Evolutionary conservation across 768 basidiomycete genomes (phyloP).

Genomic region (Hericium coralloides): DNA sequence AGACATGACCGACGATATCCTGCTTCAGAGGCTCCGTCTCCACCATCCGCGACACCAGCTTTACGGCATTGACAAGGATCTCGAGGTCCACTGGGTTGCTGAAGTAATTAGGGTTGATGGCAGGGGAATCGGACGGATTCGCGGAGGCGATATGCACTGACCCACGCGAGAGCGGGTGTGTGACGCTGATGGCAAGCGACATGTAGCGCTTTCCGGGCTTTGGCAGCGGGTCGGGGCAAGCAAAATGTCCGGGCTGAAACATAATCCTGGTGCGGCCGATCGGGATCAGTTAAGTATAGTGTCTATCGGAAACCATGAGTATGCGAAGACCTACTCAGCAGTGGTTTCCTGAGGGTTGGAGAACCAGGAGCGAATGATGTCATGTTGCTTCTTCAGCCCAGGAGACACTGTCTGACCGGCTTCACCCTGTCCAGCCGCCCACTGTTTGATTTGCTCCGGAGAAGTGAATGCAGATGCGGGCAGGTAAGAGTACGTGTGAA

Average conservation of each 20-base stretch:
- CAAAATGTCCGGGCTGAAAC: slow-evolving; percentile 21
- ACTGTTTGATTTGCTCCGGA: not conserved
- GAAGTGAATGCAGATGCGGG: not conserved
- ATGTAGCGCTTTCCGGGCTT: slow-evolving; percentile 25
- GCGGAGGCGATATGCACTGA: slow-evolving; percentile 34
- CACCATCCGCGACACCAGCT: not conserved
- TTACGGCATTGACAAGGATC: not conserved
- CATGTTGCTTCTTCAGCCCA: not conserved
- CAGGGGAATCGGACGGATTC: slow-evolving; percentile 31
- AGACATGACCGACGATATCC: no score
- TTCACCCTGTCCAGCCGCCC: not conserved
- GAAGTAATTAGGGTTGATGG: slow-evolving; percentile 38
- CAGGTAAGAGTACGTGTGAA: not conserved
- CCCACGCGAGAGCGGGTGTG: slow-evolving; percentile 42
- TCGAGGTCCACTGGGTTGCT: not conserved
- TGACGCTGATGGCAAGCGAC: slow-evolving; percentile 25
- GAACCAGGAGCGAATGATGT: not conserved
- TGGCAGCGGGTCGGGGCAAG: slow-evolving; percentile 16
- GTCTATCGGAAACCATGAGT: no score
- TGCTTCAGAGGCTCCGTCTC: not conserved
- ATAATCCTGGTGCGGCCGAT: not conserved
- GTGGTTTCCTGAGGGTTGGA: no score
- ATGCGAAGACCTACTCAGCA: no score
- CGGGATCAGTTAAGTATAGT: no score
- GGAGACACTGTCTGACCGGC: not conserved